These are phyloP conservation scores for Lactarius psammicola DNA, from an alignment of 768 basidiomycete genomes.

Conservation along the genomic window DNA sequence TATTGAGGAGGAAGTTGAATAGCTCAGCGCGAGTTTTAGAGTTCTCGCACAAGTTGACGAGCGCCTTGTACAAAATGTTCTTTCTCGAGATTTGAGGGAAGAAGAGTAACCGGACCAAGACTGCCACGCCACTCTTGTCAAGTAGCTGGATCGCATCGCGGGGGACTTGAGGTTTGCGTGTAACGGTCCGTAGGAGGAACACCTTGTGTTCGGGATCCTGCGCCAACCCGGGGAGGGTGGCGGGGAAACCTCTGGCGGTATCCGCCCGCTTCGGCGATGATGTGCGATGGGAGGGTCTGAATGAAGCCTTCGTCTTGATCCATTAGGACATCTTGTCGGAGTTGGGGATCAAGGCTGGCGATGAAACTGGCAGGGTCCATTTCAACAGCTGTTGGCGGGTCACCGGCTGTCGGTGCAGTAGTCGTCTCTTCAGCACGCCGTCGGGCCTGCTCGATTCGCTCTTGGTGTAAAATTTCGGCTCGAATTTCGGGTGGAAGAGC, in stretches of 20 bases:
- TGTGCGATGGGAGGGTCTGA: slow-evolving; percentile 76
- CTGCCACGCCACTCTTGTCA: slow-evolving; percentile 85
- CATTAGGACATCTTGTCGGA: slow-evolving; percentile 87
- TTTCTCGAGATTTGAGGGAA: slow-evolving; percentile 92
- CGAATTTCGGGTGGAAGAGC: slow-evolving; percentile 95
- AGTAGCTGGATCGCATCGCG: slow-evolving; percentile 93
- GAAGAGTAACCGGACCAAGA: slow-evolving; percentile 89
- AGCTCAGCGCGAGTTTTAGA: slow-evolving; percentile 86
- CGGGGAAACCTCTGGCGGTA: slow-evolving; percentile 55
- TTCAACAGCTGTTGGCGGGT: slow-evolving; percentile 45
- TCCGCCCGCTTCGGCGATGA: slow-evolving; percentile 78
- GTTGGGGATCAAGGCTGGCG: slow-evolving; percentile 82
- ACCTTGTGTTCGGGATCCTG: slow-evolving; percentile 23
- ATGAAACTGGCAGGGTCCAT: slow-evolving; percentile 91
- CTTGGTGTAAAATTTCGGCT: slow-evolving; percentile 95
- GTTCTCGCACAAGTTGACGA: slow-evolving; percentile 96
- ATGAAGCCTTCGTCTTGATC: slow-evolving; percentile 87
- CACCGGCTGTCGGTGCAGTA: slow-evolving; percentile 38
- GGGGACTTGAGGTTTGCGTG: slow-evolving; percentile 53
- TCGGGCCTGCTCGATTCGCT: slow-evolving; percentile 78
- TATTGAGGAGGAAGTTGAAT: slow-evolving; percentile 90
- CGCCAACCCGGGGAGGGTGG: slow-evolving; percentile 15
- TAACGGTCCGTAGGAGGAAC: slow-evolving; percentile 31
- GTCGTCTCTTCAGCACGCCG: slow-evolving; percentile 44
- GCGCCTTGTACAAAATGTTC: slow-evolving; percentile 79